Base-by-base conservation (phyloP, 164 flowering plant species). In the Umbellularia californica region DNA sequence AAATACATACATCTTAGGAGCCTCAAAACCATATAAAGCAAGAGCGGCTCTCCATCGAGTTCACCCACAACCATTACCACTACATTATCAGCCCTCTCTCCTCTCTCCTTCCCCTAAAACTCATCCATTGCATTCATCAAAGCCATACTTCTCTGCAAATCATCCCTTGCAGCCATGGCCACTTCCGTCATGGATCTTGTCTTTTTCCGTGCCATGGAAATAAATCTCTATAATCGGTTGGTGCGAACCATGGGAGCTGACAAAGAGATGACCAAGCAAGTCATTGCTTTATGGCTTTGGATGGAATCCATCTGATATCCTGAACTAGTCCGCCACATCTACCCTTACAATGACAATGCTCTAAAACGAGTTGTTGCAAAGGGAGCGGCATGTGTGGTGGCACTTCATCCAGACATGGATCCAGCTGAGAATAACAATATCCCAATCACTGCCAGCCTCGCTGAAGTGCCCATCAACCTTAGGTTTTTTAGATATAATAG, bases 231-330 rank as follows among this genome's bases (percentile, higher is more conserved):
- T 70, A 25, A 19, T 9, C 70, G 75, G 9, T n/a, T 73, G n/a
- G 69, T 65, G 23, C 33, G 19, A 11, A 66, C 22, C 15, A 5
- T 65, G 58, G 70, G 70, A 3, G 65, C 41, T 1, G 35, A 15
- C 5, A 22, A 15, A 2, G 63, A 50, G 13, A 2, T 27, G 11
- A 68, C 75, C 9, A 17, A 65, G n/a, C 24, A 14, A 30, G 62
- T 51, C 22, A 65, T 73, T 9, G 75, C 75, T 2, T 25, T 73
- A 5, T 73, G 75, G 75, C 63, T 73, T 11, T 73, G 75, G 75
- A 24, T 73, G 47, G 75, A 73, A n/a, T 50, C 70, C 63, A 73
- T 73, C 24, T 70, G 75, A n/a, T 41, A 73, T 62, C 50, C 25
- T 2, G 70, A 64, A 9, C 20, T 73, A 1, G 24, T 65, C 14